Percentiles rank a stretch among this genome's conserved stretches.
Evolutionary conservation across 1,139 yeast species (phyloP).

Genomic region (Yamadazyma sp.): DNA sequence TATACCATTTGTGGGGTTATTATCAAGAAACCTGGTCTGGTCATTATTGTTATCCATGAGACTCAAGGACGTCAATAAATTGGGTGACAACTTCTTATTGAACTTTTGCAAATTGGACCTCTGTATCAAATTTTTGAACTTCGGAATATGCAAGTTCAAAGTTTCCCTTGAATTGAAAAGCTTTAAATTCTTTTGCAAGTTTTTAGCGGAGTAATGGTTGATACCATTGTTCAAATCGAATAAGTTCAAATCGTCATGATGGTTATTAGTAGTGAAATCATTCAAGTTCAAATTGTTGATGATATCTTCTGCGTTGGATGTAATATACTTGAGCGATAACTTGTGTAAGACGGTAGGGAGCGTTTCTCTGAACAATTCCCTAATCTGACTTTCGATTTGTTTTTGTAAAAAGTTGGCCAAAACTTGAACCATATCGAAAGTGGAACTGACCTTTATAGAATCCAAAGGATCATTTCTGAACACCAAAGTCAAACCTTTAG

Average conservation of each 20-base stretch:
- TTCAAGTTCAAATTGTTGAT: conserved; percentile 20
- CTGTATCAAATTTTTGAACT: conserved; percentile 55
- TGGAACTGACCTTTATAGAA: conserved; percentile 75
- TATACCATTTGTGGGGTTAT: conserved; percentile 29
- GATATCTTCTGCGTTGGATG: conserved; percentile 10
- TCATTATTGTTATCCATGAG: conserved; percentile 15
- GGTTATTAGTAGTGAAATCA: conserved; percentile 8
- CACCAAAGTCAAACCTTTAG: conserved; percentile 82
- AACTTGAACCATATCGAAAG: conserved; percentile 83
- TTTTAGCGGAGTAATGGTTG: conserved; percentile 55
- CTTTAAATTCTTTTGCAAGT: conserved; percentile 69
- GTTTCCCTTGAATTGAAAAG: conserved; percentile 79
- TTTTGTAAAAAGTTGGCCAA: conserved; percentile 77
- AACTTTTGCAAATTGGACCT: conserved; percentile 49
- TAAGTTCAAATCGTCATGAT: conserved; percentile 16
- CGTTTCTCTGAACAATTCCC: conserved; percentile 80
- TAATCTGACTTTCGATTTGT: conserved; percentile 78
- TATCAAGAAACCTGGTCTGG: conserved; percentile 6
- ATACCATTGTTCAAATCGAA: conserved; percentile 20
- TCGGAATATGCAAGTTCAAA: conserved; percentile 63
- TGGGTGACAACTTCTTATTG: conserved; percentile 38
- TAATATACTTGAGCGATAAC: conserved; percentile 70
- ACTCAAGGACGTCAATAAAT: conserved; percentile 38
- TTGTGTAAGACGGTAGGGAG: conserved; percentile 79
- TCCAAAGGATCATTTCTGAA: conserved; percentile 88